Evolutionary conservation across 202 grass and related monocot species (phyloP), one percentile per base, ranked within the genome.

Genomic region (Zizania palustris): DNA sequence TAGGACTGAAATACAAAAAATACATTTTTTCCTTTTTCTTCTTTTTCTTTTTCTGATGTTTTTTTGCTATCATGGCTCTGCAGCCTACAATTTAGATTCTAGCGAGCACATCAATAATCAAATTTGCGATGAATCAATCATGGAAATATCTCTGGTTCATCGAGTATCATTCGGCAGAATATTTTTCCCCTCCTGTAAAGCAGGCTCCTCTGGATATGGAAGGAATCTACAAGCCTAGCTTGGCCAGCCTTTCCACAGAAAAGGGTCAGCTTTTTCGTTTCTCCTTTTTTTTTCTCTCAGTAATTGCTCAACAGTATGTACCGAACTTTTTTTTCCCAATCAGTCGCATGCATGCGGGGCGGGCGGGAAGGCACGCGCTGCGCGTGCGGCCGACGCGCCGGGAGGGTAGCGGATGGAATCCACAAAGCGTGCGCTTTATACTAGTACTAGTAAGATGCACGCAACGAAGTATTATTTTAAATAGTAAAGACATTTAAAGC

Each of bases 151-250:
- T 33, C 44, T 33, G 43, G 71, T 50, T 71, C 77, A 61, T 71
- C 54, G 1, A 20, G 5, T 15, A 20, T 49, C 12, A 54, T 51
- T 45, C 36, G 13, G 64, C 9, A 41, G 59, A 67, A 45, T 50
- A 59, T 60, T 45, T 60, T n/a, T n/a, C n/a, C n/a, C n/a, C n/a
- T n/a, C 12, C 8, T 13, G 65, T 11, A 59, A 77, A 77, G 67
- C 42, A n/a, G n/a, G n/a, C n/a, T 66, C n/a, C 41, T 54, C 12
- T 16, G 7, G 37, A 55, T n/a, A 63, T 56, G 40, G 74, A 71
- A 83, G 55, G 79, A 67, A 74, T 83, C 74, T 87, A 78, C 53
- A 3, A 33, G 38, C 39, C 68, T 74, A 83, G 69, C 39, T 22
- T 61, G 67, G 8, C 45, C 79, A 78, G 67, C 53, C 79, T 83